A percentile compares a stretch with the other conserved stretches of the same genome.
phyloP scores from a whole-genome alignment of 2,329 filamentous ascomycete species.

The Ophiocordyceps camponoti-saundersi region DNA sequence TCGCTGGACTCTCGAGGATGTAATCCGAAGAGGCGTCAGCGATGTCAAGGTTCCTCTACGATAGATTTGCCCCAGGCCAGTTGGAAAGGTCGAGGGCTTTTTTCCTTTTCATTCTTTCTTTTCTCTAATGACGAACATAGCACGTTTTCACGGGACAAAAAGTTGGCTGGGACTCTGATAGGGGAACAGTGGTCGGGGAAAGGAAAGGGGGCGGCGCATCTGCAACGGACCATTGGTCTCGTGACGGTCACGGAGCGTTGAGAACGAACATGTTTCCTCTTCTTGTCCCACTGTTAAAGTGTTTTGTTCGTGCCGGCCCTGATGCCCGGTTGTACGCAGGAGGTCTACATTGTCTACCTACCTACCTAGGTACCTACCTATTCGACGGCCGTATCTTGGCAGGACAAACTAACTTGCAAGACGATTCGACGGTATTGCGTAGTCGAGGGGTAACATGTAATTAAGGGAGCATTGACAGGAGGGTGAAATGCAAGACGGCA shows the following conservation, averaged over 20 bases:
- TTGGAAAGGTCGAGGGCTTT: conserved; percentile 6
- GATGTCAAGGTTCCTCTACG: conserved; percentile 59
- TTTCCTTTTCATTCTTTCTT: conserved; percentile 1
- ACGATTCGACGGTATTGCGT: too few relatives aligned
- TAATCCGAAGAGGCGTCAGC: conserved; percentile 56
- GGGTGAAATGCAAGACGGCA: background rate
- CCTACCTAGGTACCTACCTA: background rate
- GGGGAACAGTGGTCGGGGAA: too few relatives aligned
- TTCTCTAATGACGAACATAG: background rate
- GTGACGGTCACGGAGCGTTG: background rate
- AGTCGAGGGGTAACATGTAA: background rate
- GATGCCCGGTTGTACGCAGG: background rate
- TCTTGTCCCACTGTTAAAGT: background rate
- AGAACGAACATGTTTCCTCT: background rate
- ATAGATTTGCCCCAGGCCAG: conserved; percentile 10
- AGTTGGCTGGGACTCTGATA: background rate
- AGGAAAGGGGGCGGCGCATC: conserved; percentile 3
- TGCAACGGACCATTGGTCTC: conserved; percentile 2
- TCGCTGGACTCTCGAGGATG: conserved; percentile 71
- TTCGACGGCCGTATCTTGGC: background rate
- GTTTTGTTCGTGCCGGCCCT: background rate
- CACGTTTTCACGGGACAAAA: conserved; percentile 1
- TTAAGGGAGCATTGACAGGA: background rate
- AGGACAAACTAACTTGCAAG: background rate
- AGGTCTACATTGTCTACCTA: background rate